These are phyloP conservation scores for Dendrocalamus latiflorus DNA, from an alignment of 202 grass and related monocot genomes.

Conservation along the genomic window DNA sequence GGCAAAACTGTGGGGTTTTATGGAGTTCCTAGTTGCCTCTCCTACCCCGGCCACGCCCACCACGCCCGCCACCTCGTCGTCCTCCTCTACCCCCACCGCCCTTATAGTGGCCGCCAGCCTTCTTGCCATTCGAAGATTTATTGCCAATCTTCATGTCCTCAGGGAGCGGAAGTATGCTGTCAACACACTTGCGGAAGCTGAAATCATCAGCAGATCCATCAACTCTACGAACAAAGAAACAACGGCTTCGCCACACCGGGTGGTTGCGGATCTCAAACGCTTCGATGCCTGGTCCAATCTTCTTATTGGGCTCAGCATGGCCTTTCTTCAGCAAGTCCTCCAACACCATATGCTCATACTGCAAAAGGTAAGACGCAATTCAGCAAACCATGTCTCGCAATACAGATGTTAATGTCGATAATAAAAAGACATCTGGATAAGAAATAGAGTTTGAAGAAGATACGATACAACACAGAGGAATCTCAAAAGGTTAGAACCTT, in stretches of 20 bases:
- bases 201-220: constrained; percentile 73
- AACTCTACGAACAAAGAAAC: constrained; percentile 68
- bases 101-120: constrained; percentile 20
- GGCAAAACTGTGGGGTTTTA: constrained; percentile 20
- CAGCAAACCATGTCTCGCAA: neutral
- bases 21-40: constrained; percentile 23
- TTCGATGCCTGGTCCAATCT: constrained; percentile 69
- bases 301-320: constrained; percentile 53
- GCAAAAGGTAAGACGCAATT: constrained; percentile 20
- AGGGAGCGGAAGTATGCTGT: constrained; percentile 78
- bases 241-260: constrained; percentile 61
- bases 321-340: constrained; percentile 85
- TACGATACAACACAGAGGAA: neutral
- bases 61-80: constrained; percentile 37
- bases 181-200: constrained; percentile 93
- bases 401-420: neutral
- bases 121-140: constrained; percentile 16
- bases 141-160: constrained; percentile 54
- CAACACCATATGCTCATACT: constrained; percentile 88
- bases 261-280: constrained; percentile 85
- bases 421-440: neutral
- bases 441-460: neutral
- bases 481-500: neutral
- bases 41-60: constrained; percentile 46
- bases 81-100: constrained; percentile 22